Evolutionary conservation across 2,329 filamentous ascomycete genomes (phyloP), one percentile per base, ranked within the genome.

Genomic region (Aspergillus calidoustus): DNA sequence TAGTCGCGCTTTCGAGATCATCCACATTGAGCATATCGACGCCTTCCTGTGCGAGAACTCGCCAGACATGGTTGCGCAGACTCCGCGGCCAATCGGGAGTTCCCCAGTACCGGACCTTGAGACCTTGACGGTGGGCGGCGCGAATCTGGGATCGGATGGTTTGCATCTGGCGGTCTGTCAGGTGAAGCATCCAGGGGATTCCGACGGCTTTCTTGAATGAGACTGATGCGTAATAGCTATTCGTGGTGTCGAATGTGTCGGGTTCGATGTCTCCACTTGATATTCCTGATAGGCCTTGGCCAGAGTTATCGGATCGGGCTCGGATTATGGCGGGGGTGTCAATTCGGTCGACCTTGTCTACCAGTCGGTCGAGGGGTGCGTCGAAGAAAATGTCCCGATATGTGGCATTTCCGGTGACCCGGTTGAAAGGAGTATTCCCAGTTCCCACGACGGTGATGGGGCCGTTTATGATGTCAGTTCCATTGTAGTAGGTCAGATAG

Each of bases 1-100:
- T 74, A 1, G 80, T 79, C 48, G 84, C 85, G 2, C 74, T 80
- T 51, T 71, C 71, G 63, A 88, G 67, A 70, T 87, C 85, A 76
- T 88, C 85, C 1, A 84, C 85, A 68, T 86, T 87, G 55, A 88
- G 67, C 47, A 84, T 78, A 69, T 86, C 84, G 11, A 82, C 84
- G 0, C 84, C 84, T 69, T 86, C 83, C 31, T 79, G 73, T 11
- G 83, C 79, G 19, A 87, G 69, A 22, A 84, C 74, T 7, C 78
- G 76, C 86, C 85, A 87, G 17, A 87, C 71, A 54, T 81, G 78
- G 67, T 87, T 84, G 49, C 85, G 73, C 70, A 86, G 65, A 46
- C 79, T 79, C 5, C 81, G 72, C 1, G 86, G 86, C 85, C 85
- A 87, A 57, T 70, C 75, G 0, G 85, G 85, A 11, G 84, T 79